Conservation (phyloP, 352 stramenopile genomes). For the Pseudoperonospora humuli region DNA sequence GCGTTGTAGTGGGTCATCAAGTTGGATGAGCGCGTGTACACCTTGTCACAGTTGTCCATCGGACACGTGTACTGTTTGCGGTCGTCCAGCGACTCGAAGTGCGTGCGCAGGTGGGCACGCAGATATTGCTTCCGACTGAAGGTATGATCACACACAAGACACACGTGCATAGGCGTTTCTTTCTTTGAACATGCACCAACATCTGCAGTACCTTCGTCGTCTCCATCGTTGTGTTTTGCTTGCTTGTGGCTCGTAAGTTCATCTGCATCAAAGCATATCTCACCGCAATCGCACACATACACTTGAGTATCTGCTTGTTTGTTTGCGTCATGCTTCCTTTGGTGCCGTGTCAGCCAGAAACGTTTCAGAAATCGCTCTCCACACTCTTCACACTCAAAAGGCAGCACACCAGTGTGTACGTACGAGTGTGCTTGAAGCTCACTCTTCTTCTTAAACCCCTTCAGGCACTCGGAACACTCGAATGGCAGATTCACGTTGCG, state of each 20-base stretch:
- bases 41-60: slow-evolving; percentile 44
- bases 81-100: slow-evolving; percentile 55
- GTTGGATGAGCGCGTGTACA: slow-evolving; percentile 67
- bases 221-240: slow-evolving; percentile 18
- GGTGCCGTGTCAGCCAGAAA: slow-evolving; percentile 47
- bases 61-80: slow-evolving; percentile 58
- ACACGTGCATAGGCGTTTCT: slow-evolving; percentile 19
- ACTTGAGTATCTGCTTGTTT: slow-evolving; percentile 33
- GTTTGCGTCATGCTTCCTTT: slow-evolving; percentile 25
- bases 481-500: slow-evolving; percentile 48
- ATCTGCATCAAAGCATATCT: slow-evolving; percentile 44
- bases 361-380: slow-evolving; percentile 51
- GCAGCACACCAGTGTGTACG: slow-evolving; percentile 65
- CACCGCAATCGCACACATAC: slow-evolving; percentile 45
- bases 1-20: slow-evolving; percentile 72
- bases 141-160: slow-evolving; percentile 40
- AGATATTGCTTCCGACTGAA: slow-evolving; percentile 51
- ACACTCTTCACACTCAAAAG: slow-evolving; percentile 65
- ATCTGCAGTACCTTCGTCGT: not conserved
- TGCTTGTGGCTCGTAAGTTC: slow-evolving; percentile 39
- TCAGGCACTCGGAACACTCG: slow-evolving; percentile 47
- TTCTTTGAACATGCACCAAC: not conserved
- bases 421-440: slow-evolving; percentile 67
- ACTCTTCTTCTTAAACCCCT: slow-evolving; percentile 78
- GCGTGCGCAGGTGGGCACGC: slow-evolving; percentile 48